Percentiles rank a stretch among this genome's conserved stretches.
These are phyloP conservation scores for Talaromyces nanjingensis DNA, from an alignment of 495 filamentous ascomycete genomes.

Conservation along the genomic window DNA sequence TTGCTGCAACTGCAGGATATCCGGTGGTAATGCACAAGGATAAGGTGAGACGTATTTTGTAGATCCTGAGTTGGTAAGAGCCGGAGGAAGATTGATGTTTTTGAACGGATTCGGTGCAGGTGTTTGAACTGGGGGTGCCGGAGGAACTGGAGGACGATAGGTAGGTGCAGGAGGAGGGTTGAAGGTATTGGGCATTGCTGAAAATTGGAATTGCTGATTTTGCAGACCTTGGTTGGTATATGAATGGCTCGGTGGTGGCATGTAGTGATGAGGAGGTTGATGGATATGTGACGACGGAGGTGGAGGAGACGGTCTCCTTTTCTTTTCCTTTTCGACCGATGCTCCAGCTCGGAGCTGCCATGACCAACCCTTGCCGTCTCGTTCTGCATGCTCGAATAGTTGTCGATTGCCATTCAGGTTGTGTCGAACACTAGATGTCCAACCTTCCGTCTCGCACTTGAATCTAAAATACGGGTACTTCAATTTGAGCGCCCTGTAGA, in stretches of 20 bases:
- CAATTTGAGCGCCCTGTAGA: constrained; percentile 80
- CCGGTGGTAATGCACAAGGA: constrained; percentile 32
- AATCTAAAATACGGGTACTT: constrained; percentile 91
- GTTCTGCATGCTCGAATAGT: constrained; percentile 78
- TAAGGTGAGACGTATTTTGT: constrained; percentile 38
- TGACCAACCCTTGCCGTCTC: constrained; percentile 64
- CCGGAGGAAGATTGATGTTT: constrained; percentile 35
- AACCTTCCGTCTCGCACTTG: constrained; percentile 71
- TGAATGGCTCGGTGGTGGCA: constrained; percentile 32
- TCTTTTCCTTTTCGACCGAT: constrained; percentile 65
- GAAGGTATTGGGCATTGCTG: constrained; percentile 31
- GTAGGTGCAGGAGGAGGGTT: constrained; percentile 13
- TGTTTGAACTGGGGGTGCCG: constrained; percentile 12
- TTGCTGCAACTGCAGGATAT: constrained; percentile 23
- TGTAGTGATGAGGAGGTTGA: constrained; percentile 32
- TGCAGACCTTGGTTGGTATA: constrained; percentile 30
- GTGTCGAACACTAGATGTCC: constrained; percentile 96
- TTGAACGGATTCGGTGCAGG: constrained; percentile 34
- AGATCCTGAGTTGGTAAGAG: constrained; percentile 33
- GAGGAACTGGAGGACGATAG: constrained; percentile 10
- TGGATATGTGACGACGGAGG: constrained; percentile 37
- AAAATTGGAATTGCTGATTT: constrained; percentile 40
- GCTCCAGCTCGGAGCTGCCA: constrained; percentile 58
- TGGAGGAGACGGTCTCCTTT: constrained; percentile 50
- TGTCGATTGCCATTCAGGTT: constrained; percentile 81